Base-by-base conservation (phyloP, 345 rosid species). In the Citrus maxima region DNA sequence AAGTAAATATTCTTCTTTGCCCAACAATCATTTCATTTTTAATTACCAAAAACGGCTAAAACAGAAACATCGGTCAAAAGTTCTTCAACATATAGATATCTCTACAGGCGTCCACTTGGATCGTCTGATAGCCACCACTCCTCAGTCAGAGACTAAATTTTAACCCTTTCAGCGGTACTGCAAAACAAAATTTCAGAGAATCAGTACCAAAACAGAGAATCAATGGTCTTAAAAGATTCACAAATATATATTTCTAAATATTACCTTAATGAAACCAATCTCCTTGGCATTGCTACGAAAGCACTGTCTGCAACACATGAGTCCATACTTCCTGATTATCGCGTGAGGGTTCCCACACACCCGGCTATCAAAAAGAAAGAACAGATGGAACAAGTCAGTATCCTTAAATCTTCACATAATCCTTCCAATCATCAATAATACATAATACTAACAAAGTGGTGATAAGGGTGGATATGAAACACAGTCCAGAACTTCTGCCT, bases 191-290 rank as follows among this genome's bases (percentile, higher is more conserved):
- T 64, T 64, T 25, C 12, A 35, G 18, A 24, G n/a, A 56, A 67
- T 66, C 5, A 66, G 62, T 54, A 14, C 19, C 46, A n/a, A 22
- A 1, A 32, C 13, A 46, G 54, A 49, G 72, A 46, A 62, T 35
- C 49, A 24, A 32, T 28, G 40, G 22, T 38, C 7, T 28, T 5
- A 21, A 22, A 3, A 61, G 10, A 4, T 7, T 35, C 37, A 4
- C 2, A 40, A 40, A 40, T 2, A 35, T 7, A 7, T 22, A 59
- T 8, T 40, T 7, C 18, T 14, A 25, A 28, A 66, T 10, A n/a
- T 77, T 55, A 89, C 93, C 93, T 89, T 88, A 24, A 89, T 88
- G 88, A 89, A 89, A 25, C 91, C 93, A 69, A 73, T 79, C 56
- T 77, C 86, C 84, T 86, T 83, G 64, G 88, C 86, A 0, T 86